These are phyloP conservation scores for Ogataea hybrid DNA, from an alignment of 1,139 yeast genomes.

Conservation along the genomic window DNA sequence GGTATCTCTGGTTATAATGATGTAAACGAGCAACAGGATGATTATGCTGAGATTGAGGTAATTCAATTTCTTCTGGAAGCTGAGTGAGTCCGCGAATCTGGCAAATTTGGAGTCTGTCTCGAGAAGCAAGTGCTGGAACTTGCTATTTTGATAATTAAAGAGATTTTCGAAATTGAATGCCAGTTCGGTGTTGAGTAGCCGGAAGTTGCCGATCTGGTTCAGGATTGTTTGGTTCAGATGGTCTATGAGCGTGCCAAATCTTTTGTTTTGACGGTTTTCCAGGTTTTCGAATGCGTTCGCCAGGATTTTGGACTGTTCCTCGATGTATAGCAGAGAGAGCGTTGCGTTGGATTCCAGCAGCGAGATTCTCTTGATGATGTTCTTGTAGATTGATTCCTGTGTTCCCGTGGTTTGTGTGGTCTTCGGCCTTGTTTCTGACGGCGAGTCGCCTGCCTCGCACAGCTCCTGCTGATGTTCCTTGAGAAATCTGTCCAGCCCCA, in stretches of 20 bases:
- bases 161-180: constrained; percentile 38
- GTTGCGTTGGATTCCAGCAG: constrained; percentile 79
- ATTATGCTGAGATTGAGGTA: constrained; percentile 55
- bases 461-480: constrained; percentile 36
- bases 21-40: constrained; percentile 52
- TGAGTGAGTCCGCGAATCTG: constrained; percentile 31
- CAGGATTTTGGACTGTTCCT: constrained; percentile 77
- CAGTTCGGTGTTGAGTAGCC: constrained; percentile 34
- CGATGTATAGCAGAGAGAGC: constrained; percentile 74
- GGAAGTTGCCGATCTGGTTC: constrained; percentile 43
- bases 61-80: constrained; percentile 55
- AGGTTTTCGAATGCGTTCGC: constrained; percentile 68
- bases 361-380: constrained; percentile 74
- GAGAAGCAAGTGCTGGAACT: constrained; percentile 37
- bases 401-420: constrained; percentile 32
- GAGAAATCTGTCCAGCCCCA: constrained; percentile 47
- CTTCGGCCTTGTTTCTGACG: constrained; percentile 15
- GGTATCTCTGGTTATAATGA: constrained; percentile 58
- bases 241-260: constrained; percentile 54
- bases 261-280: constrained; percentile 60
- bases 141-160: constrained; percentile 36
- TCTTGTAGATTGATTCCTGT: constrained; percentile 87
- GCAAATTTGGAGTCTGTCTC: constrained; percentile 35
- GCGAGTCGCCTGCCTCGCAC: constrained; percentile 26
- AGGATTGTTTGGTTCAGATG: constrained; percentile 59